phyloP scores from a whole-genome alignment of 2,329 filamentous ascomycete species.

The Cryphonectria nitschkei region DNA sequence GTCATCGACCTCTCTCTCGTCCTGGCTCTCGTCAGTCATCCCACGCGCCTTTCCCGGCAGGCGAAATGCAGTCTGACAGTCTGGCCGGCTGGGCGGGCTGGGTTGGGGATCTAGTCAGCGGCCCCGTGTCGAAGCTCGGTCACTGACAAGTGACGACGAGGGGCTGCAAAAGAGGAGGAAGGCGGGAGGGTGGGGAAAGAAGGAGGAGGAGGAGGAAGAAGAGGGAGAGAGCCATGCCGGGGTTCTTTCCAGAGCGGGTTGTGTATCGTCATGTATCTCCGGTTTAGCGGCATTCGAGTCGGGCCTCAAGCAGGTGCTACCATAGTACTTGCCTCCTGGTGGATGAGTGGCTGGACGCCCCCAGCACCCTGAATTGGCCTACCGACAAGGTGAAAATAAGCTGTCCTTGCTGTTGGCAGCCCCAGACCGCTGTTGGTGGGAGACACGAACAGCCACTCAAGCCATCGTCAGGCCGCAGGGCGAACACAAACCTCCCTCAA shows the following conservation, averaged over 20 bases:
- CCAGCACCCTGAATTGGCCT: background rate
- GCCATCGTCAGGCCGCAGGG: background rate
- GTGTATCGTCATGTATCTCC: slow-evolving; percentile 8
- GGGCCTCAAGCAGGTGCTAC: background rate
- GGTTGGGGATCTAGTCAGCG: background rate
- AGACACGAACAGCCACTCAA: background rate
- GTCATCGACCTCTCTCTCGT: background rate
- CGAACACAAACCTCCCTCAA: background rate
- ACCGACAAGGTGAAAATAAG: background rate
- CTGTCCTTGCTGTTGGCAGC: background rate
- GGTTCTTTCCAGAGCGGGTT: background rate
- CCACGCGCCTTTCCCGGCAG: background rate
- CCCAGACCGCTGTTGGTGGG: background rate
- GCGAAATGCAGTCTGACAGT: background rate
- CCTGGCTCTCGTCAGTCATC: background rate
- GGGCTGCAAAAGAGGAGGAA: background rate
- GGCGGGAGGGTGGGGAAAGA: background rate
- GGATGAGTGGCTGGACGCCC: background rate
- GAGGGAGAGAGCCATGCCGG: background rate
- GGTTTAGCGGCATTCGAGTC: background rate
- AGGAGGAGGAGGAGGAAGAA: background rate
- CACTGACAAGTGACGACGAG: background rate
- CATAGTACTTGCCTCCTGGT: background rate
- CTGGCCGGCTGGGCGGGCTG: too few species aligned
- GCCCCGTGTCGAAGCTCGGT: background rate